Evolutionary conservation across 352 stramenopile genomes (phyloP), one percentile per base, ranked within the genome.

Genomic region (Phytophthora sp.): DNA sequence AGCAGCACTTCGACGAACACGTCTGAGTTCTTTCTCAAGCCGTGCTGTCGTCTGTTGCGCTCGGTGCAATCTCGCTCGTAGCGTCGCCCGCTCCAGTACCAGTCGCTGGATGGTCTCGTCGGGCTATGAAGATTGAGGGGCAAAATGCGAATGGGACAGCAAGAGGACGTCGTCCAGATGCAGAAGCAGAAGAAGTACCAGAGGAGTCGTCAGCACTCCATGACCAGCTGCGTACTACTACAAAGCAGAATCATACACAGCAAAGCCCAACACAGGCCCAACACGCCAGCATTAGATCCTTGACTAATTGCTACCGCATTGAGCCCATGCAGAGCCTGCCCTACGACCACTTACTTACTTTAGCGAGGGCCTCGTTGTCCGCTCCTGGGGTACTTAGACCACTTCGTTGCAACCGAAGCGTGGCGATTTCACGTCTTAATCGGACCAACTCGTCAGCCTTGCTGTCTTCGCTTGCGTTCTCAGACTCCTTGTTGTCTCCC

Each of bases 21-120:
- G 77, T 8, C 65, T 76, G 11, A 92, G 56, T 49, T 92, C 81
- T 41, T 77, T 62, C 58, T 92, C 84, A 31, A 91, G 69, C 6
- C 72, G 74, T 26, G 65, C 57, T 48, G 84, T 70, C 63, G 86
- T 82, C 42, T 86, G 62, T 49, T 91, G 79, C 39, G 74, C 69
- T 46, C 73, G 67, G 13, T 82, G 69, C 23, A 91, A 53, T n/a
- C 75, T 77, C 20, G 68, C 70, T 35, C 70, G 75, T 34, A 89
- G 65, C 12, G 64, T 74, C 37, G 75, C 66, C 18, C 77, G 69
- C 51, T 88, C 78, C 37, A 64, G 54, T 37, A 67, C 65, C 17
- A 91, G 35, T 53, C 76, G 79, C 61, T 82, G 77, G 50, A 89
- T 76, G 26, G 82, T 82, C 71, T 80, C 66, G 38, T 21, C 34